Evolutionary conservation across 768 basidiomycete genomes (phyloP), one percentile per base, ranked within the genome.

Genomic region (Lactifluus echinatus): DNA sequence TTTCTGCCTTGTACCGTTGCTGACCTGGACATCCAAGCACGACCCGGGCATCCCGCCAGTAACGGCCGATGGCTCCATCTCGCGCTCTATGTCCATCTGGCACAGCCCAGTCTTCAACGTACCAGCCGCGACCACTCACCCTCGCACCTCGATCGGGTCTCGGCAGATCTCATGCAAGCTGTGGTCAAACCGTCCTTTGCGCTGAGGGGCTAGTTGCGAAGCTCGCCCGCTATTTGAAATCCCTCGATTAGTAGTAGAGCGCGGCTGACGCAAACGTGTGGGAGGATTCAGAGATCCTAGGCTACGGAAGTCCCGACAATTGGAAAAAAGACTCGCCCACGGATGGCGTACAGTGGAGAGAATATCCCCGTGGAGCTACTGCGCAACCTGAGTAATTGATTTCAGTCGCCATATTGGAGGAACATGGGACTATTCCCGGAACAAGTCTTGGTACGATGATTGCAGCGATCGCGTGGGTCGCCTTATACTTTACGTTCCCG

Each of bases 321-420:
- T 33, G 51, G 63, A 50, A 19, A 21, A 46, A 74, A 72, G 55
- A 67, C 70, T 59, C 61, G 67, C 15, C 72, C 70, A 21, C 60
- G 61, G 6, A 57, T 74, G 31, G 72, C 72, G 8, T 70, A 72
- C 4, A 70, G 67, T 10, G 81, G 82, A 11, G 75, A 81, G 63
- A 84, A 83, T 66, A 66, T 83, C 8, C 83, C 83, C 8, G 65
- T 83, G 33, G 79, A 82, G 63, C 73, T 84, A 43, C 44, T 84
- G 48, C 68, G 78, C 17, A 76, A 75, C 59, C 63, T 85, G 49
- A 81, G 80, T 61, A 75, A 81, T 54, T 85, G 82, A 82, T 69
- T 76, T 50, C n/a, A n/a, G n/a, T n/a, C n/a, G 77, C 76, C 60
- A 75, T 78, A 12, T 67, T 84, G 36, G 83, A 85, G 60, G 80